Evolutionary conservation across 805 yeast genomes (phyloP), one percentile per base, ranked within the genome.

Genomic region (Candida tibetensis): DNA sequence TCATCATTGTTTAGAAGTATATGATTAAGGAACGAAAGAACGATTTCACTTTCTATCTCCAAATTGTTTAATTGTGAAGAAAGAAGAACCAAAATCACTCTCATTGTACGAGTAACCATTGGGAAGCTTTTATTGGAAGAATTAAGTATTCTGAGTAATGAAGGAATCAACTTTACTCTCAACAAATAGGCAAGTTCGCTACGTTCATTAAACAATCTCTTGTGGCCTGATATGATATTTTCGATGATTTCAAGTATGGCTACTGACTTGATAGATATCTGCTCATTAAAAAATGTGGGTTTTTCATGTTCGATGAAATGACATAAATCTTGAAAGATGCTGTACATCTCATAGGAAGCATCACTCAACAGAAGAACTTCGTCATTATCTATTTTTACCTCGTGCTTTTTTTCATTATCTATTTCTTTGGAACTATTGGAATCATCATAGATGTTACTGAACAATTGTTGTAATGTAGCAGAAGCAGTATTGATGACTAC

Each of bases 401-500:
- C 17, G 7, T 16, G 15, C 7, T 31, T 16, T 21, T 37, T 12
- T 9, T 12, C n/a, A 12, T 22, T 10, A n/a, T 32, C 29, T 5
- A 28, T 38, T 2, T 27, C 29, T 19, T 37, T 13, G 8, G 30
- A 4, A 14, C 38, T 7, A 30, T 17, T 35, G 23, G 17, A 39
- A 21, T 25, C 32, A 32, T 91, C 98, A 58, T 84, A 91, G 0
- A 89, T 75, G 21, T 84, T 77, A 26, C 84, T 78, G 31, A 89
- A 73, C 30, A 93, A 63, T 57, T 93, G 98, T 45, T 89, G 95
- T 32, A 89, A 72, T 3, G 98, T 88, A 2, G 98, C 99, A 34
- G 87, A 81, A 0, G 98, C 96, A 0, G 98, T 86, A 51, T 89
- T 90, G 10, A 79, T 72, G 4, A 93, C 95, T 49, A 86, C 85